phyloP scores from a whole-genome alignment of 208 protist genomes.

The Herpetomonas tarakana region DNA sequence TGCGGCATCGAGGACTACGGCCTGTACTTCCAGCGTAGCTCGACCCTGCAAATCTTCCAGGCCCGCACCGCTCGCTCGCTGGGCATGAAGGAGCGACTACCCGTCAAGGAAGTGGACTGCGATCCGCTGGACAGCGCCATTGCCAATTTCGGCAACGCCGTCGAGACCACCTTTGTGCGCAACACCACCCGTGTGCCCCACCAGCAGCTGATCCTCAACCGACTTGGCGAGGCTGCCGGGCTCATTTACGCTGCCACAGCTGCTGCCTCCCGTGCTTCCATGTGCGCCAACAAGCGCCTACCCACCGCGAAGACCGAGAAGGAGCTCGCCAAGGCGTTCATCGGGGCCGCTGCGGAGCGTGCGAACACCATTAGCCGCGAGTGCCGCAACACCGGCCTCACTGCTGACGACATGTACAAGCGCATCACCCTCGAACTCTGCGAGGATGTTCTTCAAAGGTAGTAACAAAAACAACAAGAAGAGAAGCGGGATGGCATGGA shows the following conservation, averaged over 20 bases:
- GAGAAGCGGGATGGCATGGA: too few species aligned
- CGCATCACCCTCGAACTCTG: conserved; percentile 78
- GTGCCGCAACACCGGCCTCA: conserved; percentile 74
- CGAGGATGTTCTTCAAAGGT: conserved; percentile 55
- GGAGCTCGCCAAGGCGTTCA: conserved; percentile 64
- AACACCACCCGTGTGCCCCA: conserved; percentile 62
- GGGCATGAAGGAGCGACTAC: conserved; percentile 63
- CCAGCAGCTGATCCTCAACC: conserved; percentile 78
- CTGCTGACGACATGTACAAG: conserved; percentile 81
- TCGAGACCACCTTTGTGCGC: conserved; percentile 76
- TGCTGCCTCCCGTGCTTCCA: conserved; percentile 70
- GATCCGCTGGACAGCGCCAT: conserved; percentile 68
- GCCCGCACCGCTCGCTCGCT: conserved; percentile 52
- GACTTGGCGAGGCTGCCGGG: conserved; percentile 72
- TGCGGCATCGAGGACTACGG: conserved; percentile 86
- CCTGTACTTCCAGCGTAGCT: conserved; percentile 77
- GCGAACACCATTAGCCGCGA: conserved; percentile 47
- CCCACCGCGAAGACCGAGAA: conserved; percentile 66
- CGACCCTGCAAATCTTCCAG: conserved; percentile 82
- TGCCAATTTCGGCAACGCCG: conserved; percentile 76
- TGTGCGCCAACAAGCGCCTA: conserved; percentile 67
- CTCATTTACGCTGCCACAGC: conserved; percentile 80
- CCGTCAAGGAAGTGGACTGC: conserved; percentile 67
- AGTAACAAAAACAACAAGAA: too few species aligned
- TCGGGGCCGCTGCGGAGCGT: conserved; percentile 48